Base-by-base conservation (phyloP, 2,329 filamentous ascomycete species). In the Fusarium denticulatum region DNA sequence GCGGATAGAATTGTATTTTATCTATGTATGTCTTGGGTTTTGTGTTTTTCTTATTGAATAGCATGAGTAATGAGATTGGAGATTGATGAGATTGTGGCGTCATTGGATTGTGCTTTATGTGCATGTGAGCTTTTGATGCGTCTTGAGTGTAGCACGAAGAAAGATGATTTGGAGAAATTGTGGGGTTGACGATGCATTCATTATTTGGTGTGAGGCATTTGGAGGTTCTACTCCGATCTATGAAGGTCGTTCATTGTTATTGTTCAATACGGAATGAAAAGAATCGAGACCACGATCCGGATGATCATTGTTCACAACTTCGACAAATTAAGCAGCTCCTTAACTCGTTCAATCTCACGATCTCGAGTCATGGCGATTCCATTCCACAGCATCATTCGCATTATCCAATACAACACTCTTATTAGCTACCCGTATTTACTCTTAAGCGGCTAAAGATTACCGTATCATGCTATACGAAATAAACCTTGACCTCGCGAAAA, bases 141-240 rank as follows among this genome's bases (percentile, higher is more conserved):
- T 56, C 56, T 49, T 52, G 57, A 57, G 37, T 49, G 64, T 52
- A 60, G 60, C 46, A 71, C 46, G 13, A 49, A 24, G 60, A 64
- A 32, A 50, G 52, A 61, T 69, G 52, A 60, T 69, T 68, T 72
- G 71, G 71, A 50, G 71, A 68, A 73, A 72, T 57, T 68, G 71
- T 60, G 71, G 67, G 60, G 65, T 47, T 43, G 49, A 50, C 20
- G 39, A 64, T 53, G 37, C 53, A 56, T 52, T 46, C 24, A 43
- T n/a, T 18, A 49, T 30, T 66, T 70, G 67, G 67, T 66, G 66
- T 70, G 66, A 73, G 61, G 60, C 37, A 66, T 52, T 72, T 52
- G 63, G 56, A 53, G 50, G 32, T 46, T 66, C 9, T 28, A n/a
- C 37, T 50, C 43, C 26, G 50, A 28, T 16, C 20, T 22, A 30